Base-by-base conservation (phyloP, 352 stramenopile genomes). In the Peronospora farinosa region DNA sequence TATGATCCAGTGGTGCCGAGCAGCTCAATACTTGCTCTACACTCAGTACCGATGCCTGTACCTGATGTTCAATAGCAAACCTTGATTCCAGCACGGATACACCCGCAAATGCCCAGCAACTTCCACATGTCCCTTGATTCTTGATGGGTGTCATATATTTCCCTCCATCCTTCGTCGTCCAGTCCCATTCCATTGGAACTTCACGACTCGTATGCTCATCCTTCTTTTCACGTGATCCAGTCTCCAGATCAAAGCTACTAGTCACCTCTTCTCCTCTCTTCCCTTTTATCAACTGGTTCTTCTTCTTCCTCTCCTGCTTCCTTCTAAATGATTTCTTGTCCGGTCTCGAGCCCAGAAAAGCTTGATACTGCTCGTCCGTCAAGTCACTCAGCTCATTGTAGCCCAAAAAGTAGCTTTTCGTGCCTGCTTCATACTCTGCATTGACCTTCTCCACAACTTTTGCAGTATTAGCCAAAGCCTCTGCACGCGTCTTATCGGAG, bases 41-140 rank as follows among this genome's bases (percentile, higher is more conserved):
- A 63, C 83, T 93, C 13, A 93, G 47, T 9, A 79, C 70, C 2
- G 68, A 72, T 10, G 80, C 83, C 8, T 57, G 51, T 3, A 85
- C 60, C n/a, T 88, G 69, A 16, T 86, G 65, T 25, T 78, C 70
- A 62, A 93, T 93, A n/a, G 83, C 83, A 48, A 69, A 81, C 19
- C 77, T 75, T 16, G 72, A 86, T 54, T 93, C 83, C 40, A 90
- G 67, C 9, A 74, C 78, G 2, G 78, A 74, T 1, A 90, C 67
- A 17, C 75, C 82, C 10, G 65, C 47, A 55, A 97, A 97, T 7
- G 91, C 91, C 91, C 91, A 97, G 64, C 91, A 97, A 47, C 84
- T 95, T 7, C 91, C 91, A 48, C 91, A 97, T 25, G 81, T 91
- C 21, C 86, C 88, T 51, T 97, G 90, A 54, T 96, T 95, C 71